Conservation (phyloP, 106 monocot genomes). For the Agapanthus africanus region DNA sequence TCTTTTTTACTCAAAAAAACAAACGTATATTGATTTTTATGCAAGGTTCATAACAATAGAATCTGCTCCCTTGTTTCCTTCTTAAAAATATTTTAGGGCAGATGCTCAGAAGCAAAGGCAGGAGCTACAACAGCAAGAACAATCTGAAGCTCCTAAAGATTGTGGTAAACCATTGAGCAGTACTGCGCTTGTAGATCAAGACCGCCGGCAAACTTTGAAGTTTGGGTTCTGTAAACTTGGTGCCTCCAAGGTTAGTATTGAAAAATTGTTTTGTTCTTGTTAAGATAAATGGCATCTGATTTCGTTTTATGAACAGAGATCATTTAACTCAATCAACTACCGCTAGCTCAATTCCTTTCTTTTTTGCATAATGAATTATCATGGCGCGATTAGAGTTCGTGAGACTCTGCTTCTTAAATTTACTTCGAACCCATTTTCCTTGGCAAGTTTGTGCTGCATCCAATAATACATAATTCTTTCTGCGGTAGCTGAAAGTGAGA, state of each 20-base stretch:
- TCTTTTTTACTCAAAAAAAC: slow-evolving; percentile 1
- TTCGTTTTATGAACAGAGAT: not conserved
- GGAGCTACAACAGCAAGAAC: slow-evolving; percentile 45
- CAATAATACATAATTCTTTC: not conserved
- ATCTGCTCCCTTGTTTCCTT: too few relatives aligned
- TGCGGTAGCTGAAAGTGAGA: not conserved
- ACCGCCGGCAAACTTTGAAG: slow-evolving; percentile 71
- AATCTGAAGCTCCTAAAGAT: slow-evolving; percentile 27
- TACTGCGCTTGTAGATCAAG: slow-evolving; percentile 28
- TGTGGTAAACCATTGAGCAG: slow-evolving; percentile 9
- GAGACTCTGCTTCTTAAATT: not conserved
- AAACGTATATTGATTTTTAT: too few relatives aligned
- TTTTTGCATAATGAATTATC: too few relatives aligned
- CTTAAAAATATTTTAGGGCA: slow-evolving; percentile 40
- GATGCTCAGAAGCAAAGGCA: slow-evolving; percentile 70
- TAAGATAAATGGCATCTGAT: not conserved
- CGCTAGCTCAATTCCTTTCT: too few relatives aligned
- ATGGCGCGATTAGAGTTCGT: too few relatives aligned
- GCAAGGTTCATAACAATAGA: too few relatives aligned
- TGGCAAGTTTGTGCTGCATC: not conserved
- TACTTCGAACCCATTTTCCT: not conserved
- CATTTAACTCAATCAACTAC: too few relatives aligned
- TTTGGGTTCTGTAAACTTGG: slow-evolving; percentile 83
- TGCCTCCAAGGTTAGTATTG: slow-evolving; percentile 54
- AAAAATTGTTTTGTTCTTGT: not conserved